phyloP scores from a whole-genome alignment of 441 rosid species.

The Eugenia klotzschiana region DNA sequence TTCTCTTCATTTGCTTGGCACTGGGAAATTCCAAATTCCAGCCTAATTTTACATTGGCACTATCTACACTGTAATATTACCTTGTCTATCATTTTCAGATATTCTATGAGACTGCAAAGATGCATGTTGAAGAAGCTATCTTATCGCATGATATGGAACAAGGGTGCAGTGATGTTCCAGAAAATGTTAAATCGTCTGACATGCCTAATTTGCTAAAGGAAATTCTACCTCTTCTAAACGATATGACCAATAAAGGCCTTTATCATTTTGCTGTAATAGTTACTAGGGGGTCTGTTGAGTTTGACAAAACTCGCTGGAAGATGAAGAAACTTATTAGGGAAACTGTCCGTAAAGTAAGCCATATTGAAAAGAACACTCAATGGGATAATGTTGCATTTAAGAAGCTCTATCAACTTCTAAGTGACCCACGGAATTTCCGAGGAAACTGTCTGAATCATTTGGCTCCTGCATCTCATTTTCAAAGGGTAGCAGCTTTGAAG shows the following conservation, averaged over 20 bases:
- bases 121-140: constrained; percentile 47
- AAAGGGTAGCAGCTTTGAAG: constrained; percentile 22
- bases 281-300: constrained; percentile 23
- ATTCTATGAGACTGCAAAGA: constrained; percentile 45
- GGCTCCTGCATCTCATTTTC: constrained; percentile 20
- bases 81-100: constrained; percentile 21
- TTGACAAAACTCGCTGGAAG: constrained; percentile 42
- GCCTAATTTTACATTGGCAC: not conserved
- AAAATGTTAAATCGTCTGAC: constrained; percentile 10
- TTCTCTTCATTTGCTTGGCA: not conserved
- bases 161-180: constrained; percentile 9
- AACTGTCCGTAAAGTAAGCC: constrained; percentile 12
- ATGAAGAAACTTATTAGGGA: constrained; percentile 47
- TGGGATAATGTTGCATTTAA: constrained; percentile 11
- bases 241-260: constrained; percentile 54
- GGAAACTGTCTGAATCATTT: constrained; percentile 12
- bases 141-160: constrained; percentile 19
- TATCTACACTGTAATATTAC: not conserved
- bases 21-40: not conserved
- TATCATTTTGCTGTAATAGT: constrained; percentile 33
- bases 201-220: constrained; percentile 14
- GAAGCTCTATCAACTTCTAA: constrained; percentile 35
- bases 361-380: constrained; percentile 6
- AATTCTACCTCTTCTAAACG: constrained; percentile 29
- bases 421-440: constrained; percentile 34